Conservation (phyloP, 176 grass and related monocot species). For the Areca catechu region DNA sequence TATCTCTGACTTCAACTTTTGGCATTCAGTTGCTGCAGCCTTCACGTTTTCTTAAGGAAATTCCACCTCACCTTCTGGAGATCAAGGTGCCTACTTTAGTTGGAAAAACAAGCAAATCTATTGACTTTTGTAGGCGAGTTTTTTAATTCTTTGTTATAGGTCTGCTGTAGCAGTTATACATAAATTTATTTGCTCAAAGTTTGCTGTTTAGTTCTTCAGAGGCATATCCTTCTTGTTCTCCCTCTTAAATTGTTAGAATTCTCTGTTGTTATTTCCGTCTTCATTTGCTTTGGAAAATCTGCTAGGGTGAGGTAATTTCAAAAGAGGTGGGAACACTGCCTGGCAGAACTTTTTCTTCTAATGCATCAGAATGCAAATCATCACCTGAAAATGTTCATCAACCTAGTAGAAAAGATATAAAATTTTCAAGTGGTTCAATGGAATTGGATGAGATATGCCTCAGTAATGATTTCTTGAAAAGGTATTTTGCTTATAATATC, state of each 20-base stretch:
- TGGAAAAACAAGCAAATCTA: no score
- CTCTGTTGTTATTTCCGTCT: background rate
- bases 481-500: conserved; percentile 29
- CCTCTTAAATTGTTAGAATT: no score
- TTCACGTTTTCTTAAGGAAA: conserved; percentile 89
- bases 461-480: conserved; percentile 84
- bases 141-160: background rate
- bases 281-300: background rate
- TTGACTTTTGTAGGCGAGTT: background rate
- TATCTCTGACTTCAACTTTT: conserved; percentile 20
- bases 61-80: conserved; percentile 72
- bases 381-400: background rate
- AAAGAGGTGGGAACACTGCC: conserved; percentile 14
- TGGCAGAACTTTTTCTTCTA: conserved; percentile 10
- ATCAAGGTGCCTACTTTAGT: conserved; percentile 48
- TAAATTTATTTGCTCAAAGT: no score
- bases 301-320: conserved; percentile 22
- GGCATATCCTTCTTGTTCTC: no score
- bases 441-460: conserved; percentile 44
- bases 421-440: background rate
- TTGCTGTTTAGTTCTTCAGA: no score
- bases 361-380: conserved; percentile 5
- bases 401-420: background rate
- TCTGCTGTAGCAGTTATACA: background rate
- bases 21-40: conserved; percentile 65